phyloP scores from a whole-genome alignment of 1,284 basidiomycete genomes.

The Sporisorium reilianum region DNA sequence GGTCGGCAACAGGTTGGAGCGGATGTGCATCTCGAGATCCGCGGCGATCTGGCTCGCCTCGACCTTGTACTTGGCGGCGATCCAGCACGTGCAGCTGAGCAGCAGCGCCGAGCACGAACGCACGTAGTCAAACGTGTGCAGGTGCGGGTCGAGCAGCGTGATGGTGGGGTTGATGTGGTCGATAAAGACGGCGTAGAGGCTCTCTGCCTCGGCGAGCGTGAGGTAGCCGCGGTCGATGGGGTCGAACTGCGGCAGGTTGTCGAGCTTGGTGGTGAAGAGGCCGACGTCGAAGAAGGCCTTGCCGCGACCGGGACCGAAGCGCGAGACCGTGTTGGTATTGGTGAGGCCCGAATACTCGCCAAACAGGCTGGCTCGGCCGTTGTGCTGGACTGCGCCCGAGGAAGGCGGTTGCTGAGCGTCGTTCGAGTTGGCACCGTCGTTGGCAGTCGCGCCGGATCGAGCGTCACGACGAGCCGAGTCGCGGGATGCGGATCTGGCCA shows the following conservation, averaged over 20 bases:
- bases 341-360: conserved; percentile 25
- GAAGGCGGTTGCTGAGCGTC: conserved; percentile 1
- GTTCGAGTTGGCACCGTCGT: background rate
- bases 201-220: conserved; percentile 34
- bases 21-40: conserved; percentile 44
- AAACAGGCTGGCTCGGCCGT: conserved; percentile 21
- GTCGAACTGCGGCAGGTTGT: conserved; percentile 46
- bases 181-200: conserved; percentile 46
- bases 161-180: conserved; percentile 49
- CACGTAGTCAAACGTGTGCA: conserved; percentile 55
- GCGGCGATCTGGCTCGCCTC: conserved; percentile 39
- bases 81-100: conserved; percentile 50
- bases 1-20: conserved; percentile 35
- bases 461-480: background rate
- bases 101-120: conserved; percentile 45
- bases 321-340: conserved; percentile 34
- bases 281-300: conserved; percentile 51
- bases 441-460: background rate
- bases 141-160: conserved; percentile 53
- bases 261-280: conserved; percentile 45
- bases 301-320: conserved; percentile 43
- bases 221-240: conserved; percentile 48
- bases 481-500: background rate
- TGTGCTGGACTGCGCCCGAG: background rate
- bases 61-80: conserved; percentile 43